Conservation (phyloP, 306 rosid species). For the Fragaria vesca region DNA sequence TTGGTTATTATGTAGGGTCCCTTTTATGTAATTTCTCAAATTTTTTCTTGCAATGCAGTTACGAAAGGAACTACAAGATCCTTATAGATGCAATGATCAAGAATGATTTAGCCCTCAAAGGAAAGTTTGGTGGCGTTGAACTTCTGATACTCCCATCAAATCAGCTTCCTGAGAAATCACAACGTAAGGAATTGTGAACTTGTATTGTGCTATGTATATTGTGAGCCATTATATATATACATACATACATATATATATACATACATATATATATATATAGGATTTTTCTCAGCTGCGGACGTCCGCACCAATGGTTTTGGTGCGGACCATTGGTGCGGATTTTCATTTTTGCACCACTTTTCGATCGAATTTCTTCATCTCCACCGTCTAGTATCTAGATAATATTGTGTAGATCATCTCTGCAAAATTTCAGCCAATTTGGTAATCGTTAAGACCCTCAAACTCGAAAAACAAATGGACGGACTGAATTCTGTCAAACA, state of each 20-base stretch:
- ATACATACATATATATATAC: too few species aligned
- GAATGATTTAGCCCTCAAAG: slow-evolving; percentile 84
- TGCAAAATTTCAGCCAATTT: too few species aligned
- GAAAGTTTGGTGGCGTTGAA: slow-evolving; percentile 68
- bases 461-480: too few species aligned
- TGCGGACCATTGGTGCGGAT: too few species aligned
- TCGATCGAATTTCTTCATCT: too few species aligned
- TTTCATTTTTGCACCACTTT: too few species aligned
- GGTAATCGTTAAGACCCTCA: too few species aligned
- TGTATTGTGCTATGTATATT: slow-evolving; percentile 8
- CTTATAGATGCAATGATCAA: slow-evolving; percentile 74
- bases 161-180: slow-evolving; percentile 85
- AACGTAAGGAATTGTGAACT: slow-evolving; percentile 58
- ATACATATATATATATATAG: neutral
- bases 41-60: slow-evolving; percentile 47
- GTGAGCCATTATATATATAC: neutral
- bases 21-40: neutral
- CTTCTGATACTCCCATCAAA: slow-evolving; percentile 84
- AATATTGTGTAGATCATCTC: too few species aligned
- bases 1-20: slow-evolving; percentile 1
- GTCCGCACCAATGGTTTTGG: too few species aligned
- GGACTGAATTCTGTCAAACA: too few species aligned
- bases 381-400: too few species aligned
- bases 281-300: too few species aligned
- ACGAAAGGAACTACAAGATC: slow-evolving; percentile 66